These are phyloP conservation scores for Nitzschia inconspicua DNA, from an alignment of 108 stramenopile genomes.

Conservation along the genomic window DNA sequence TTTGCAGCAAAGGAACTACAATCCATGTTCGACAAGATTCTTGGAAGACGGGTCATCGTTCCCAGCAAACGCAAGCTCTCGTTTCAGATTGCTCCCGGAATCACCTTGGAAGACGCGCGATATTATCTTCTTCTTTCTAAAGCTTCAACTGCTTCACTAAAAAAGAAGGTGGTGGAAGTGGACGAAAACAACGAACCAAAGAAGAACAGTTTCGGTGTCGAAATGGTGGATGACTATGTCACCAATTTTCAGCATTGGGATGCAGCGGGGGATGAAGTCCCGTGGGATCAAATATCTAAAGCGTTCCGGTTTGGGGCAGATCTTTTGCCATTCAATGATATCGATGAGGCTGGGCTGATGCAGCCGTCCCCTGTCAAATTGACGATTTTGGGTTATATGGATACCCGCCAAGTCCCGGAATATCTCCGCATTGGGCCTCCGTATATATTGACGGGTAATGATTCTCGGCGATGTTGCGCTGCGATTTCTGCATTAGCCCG, in stretches of 20 bases:
- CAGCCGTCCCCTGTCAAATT: conserved; percentile 38
- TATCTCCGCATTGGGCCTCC: conserved; percentile 55
- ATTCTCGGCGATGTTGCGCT: conserved; percentile 49
- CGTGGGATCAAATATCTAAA: conserved; percentile 20
- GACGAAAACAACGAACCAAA: conserved; percentile 34
- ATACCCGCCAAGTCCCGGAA: conserved; percentile 26
- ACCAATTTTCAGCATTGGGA: conserved; percentile 43
- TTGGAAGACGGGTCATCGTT: conserved; percentile 32
- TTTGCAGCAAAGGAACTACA: conserved; percentile 53
- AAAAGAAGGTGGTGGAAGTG: conserved; percentile 27
- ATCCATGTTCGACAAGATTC: conserved; percentile 37
- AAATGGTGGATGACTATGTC: conserved; percentile 36
- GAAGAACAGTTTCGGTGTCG: conserved; percentile 40
- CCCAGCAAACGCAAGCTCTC: conserved; percentile 45
- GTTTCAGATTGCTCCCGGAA: conserved; percentile 65
- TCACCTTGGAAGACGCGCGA: conserved; percentile 42
- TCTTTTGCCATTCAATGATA: conserved; percentile 62
- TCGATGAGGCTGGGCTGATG: conserved; percentile 69
- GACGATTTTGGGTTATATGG: conserved; percentile 69
- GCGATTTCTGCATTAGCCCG: conserved; percentile 71
- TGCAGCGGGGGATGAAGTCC: conserved; percentile 34
- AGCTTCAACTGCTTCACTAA: conserved; percentile 35
- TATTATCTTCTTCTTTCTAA: conserved; percentile 38
- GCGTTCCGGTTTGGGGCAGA: conserved; percentile 72
- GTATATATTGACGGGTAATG: conserved; percentile 57